phyloP scores from a whole-genome alignment of 164 flowering plant genomes.

The Chimonanthus salicifolius region DNA sequence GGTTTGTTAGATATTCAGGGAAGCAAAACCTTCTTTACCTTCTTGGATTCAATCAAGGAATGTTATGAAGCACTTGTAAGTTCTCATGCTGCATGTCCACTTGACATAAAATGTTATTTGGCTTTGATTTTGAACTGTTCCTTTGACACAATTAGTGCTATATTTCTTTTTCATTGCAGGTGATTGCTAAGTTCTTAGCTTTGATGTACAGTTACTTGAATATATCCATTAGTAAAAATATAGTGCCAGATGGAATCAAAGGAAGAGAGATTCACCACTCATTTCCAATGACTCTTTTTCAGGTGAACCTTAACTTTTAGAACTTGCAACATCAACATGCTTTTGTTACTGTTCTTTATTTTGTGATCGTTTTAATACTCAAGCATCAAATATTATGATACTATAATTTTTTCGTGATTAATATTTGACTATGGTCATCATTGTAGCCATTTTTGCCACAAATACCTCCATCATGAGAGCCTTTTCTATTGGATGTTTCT shows the following conservation, averaged over 20 bases:
- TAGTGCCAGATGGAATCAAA: conserved; percentile 88
- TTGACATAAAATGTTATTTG: neutral
- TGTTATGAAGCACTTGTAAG: conserved; percentile 93
- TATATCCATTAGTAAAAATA: conserved; percentile 69
- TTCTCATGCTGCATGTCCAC: neutral
- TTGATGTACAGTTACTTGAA: conserved; percentile 89
- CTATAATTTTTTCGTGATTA: too few relatives aligned
- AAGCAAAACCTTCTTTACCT: conserved; percentile 75
- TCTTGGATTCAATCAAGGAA: conserved; percentile 82
- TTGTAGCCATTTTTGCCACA: too few relatives aligned
- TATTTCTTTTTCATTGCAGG: conserved; percentile 40
- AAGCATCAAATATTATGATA: too few relatives aligned
- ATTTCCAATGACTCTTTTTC: conserved; percentile 91
- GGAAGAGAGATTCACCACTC: conserved; percentile 93
- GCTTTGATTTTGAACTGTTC: neutral
- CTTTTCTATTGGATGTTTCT: too few relatives aligned
- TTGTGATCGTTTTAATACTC: too few relatives aligned
- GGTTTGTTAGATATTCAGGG: conserved; percentile 77
- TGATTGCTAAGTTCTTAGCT: conserved; percentile 90
- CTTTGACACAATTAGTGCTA: neutral
- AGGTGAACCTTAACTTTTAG: conserved; percentile 34
- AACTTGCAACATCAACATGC: neutral
- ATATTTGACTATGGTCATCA: too few relatives aligned
- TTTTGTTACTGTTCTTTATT: neutral
- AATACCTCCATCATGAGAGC: too few relatives aligned